A percentile compares a stretch with the other conserved stretches of the same genome.
Conservation (phyloP, 208 protist genomes). For the Trypanosoma cruzi region DNA sequence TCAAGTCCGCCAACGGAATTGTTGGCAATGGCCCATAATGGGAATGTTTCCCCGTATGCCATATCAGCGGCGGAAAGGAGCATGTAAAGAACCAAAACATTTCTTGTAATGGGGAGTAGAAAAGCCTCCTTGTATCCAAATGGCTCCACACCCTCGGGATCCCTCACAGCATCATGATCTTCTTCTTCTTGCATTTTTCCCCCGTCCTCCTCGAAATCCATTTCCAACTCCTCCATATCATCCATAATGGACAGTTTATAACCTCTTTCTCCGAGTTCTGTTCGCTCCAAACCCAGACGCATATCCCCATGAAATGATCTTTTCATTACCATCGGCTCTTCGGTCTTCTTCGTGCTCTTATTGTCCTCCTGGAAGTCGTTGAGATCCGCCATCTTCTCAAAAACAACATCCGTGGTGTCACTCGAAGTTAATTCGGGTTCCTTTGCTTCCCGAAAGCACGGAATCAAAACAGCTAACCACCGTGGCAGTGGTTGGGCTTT, state of each 20-base stretch:
- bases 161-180: neutral
- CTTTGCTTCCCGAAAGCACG: slow-evolving; percentile 15
- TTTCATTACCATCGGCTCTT: too few species aligned
- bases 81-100: slow-evolving; percentile 67
- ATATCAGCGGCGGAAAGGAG: slow-evolving; percentile 65
- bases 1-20: slow-evolving; percentile 35
- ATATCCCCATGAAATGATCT: neutral
- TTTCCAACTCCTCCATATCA: neutral
- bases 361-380: neutral
- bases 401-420: neutral
- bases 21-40: slow-evolving; percentile 47
- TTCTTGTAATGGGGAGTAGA: slow-evolving; percentile 36
- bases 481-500: slow-evolving; percentile 49
- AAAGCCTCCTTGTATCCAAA: slow-evolving; percentile 72
- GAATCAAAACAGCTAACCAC: slow-evolving; percentile 32
- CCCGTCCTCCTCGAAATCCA: neutral
- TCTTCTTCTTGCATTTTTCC: slow-evolving; percentile 3
- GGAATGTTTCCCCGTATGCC: slow-evolving; percentile 52
- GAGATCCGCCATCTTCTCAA: neutral
- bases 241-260: neutral
- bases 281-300: neutral
- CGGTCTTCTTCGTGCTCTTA: too few species aligned
- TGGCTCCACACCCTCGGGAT: neutral
- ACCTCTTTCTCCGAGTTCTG: neutral
- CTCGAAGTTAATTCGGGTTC: neutral